Base-by-base conservation (phyloP, 2,329 filamentous ascomycete genomes). In the Hymenoscyphus infarciens region DNA sequence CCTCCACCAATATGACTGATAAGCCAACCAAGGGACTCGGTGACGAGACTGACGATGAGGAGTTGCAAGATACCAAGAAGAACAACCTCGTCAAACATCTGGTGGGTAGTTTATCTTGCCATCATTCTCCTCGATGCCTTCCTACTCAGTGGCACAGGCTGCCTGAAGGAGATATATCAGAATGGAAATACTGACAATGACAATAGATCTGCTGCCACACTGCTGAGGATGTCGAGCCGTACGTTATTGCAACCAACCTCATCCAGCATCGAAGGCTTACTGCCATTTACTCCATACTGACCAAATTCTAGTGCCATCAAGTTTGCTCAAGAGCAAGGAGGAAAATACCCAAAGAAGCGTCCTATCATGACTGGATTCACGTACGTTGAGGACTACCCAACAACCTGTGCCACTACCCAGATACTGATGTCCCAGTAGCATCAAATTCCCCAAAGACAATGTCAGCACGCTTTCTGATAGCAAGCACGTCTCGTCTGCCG, bases 361-460 rank as follows among this genome's bases (percentile, higher is more conserved):
- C 88, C 79, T 65, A 78, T 97, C 71, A 92, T 97, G 83, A 96
- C 94, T 81, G 93, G 89, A 63, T 97, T 97, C 81, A 88, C 90
- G 94, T 97, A 86, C 70, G 90, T 82, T 38, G 29, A 63, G 38
- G n/a, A 33, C 54, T 16, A 4, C 1, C 5, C 11, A 2, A 13
- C 19, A 58, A n/a, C 19, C 25, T 11, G 10, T 45, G 5, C n/a
- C 16, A 22, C 3, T 16, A 42, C 7, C n/a, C 1, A 42, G 25
- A 22, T 8, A 11, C 42, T 49, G 19, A 49, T 25, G 13, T 11
- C 19, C 13, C 19, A n/a, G 33, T 64, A 97, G 93, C 58, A 92
- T 92, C 71, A 81, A 84, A 62, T 91, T 90, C 76, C 85, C 86
- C 31, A 81, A 86, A 13, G 90, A 88, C 73, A 78, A 82, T 16